Conservation (phyloP, 306 rosid genomes). For the Arachis hypogaea region DNA sequence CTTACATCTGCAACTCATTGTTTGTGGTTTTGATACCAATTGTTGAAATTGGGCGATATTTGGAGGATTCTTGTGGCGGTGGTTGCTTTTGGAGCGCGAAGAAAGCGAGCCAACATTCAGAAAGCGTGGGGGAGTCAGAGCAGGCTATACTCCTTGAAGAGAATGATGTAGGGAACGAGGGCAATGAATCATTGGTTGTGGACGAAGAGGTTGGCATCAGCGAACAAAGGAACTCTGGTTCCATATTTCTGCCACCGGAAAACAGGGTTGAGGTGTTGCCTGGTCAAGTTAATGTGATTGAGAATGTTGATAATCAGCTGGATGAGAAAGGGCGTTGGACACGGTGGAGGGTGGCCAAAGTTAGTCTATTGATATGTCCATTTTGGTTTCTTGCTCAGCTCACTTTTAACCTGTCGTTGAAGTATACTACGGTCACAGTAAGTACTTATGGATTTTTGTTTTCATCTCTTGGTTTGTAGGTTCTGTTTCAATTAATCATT, state of each 20-base stretch:
- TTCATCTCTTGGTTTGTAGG: conserved; percentile 10
- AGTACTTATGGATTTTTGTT: conserved; percentile 29
- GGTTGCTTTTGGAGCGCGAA: conserved; percentile 62
- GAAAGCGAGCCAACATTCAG: conserved; percentile 34
- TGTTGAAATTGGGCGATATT: conserved; percentile 72
- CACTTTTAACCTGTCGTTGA: conserved; percentile 83
- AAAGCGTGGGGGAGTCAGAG: conserved; percentile 62
- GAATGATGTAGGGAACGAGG: conserved; percentile 33
- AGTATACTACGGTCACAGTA: conserved; percentile 96
- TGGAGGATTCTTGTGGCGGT: conserved; percentile 68
- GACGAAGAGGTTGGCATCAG: conserved; percentile 45
- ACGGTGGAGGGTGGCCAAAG: conserved; percentile 79
- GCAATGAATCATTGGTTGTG: conserved; percentile 41
- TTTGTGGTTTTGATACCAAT: conserved; percentile 86
- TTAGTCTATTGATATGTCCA: conserved; percentile 84
- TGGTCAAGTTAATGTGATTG: conserved; percentile 33
- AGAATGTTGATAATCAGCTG: conserved; percentile 44
- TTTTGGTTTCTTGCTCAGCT: conserved; percentile 97
- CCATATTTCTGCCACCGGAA: conserved; percentile 29
- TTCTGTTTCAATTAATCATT: conserved; percentile 25
- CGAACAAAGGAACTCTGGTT: conserved; percentile 31
- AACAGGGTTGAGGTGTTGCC: conserved; percentile 30
- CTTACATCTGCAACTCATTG: conserved; percentile 92
- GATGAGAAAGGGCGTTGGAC: conserved; percentile 95
- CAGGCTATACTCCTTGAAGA: conserved; percentile 65